A percentile compares a stretch with the other conserved stretches of the same genome.
Conservation (phyloP, 1,284 basidiomycete genomes). For the Pascua guehoae region DNA sequence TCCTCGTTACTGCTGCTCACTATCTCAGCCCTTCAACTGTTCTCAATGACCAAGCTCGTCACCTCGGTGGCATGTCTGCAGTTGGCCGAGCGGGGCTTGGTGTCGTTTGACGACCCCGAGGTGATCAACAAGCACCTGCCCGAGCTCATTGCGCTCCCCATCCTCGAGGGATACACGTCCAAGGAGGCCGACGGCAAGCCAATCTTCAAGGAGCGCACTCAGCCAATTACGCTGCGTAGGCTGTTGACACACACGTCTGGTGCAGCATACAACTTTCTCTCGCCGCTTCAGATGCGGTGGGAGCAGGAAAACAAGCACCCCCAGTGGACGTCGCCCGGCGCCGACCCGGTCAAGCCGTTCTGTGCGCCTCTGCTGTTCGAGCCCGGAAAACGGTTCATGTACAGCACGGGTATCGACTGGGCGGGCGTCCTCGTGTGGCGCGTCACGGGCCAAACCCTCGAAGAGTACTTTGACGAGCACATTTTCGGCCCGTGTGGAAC, state of each 20-base stretch:
- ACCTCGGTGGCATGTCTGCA: slow-evolving; percentile 17
- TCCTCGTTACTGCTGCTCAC: not conserved
- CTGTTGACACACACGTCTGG: slow-evolving; percentile 34
- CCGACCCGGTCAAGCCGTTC: slow-evolving; percentile 12
- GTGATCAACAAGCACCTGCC: slow-evolving; percentile 29
- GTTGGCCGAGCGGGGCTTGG: slow-evolving; percentile 33
- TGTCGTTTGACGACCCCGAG: slow-evolving; percentile 27
- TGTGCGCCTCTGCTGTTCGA: slow-evolving; percentile 28
- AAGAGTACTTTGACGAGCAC: slow-evolving; percentile 37
- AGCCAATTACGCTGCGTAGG: slow-evolving; percentile 34
- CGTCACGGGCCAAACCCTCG: slow-evolving; percentile 28
- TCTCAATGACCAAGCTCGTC: slow-evolving; percentile 37
- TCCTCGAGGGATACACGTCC: slow-evolving; percentile 22
- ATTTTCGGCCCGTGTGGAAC: slow-evolving; percentile 36
- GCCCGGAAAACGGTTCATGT: slow-evolving; percentile 30
- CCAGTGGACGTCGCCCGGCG: slow-evolving; percentile 8
- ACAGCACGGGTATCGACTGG: slow-evolving; percentile 43
- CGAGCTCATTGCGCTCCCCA: slow-evolving; percentile 27
- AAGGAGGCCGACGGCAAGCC: slow-evolving; percentile 12
- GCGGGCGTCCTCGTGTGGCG: slow-evolving; percentile 36
- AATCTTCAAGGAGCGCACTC: slow-evolving; percentile 20
- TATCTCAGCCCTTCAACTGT: slow-evolving; percentile 27
- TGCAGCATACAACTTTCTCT: slow-evolving; percentile 2
- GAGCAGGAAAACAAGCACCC: slow-evolving; percentile 4
- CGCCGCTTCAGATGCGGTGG: not conserved